Percentiles rank a stretch among this genome's conserved stretches.
Conservation (phyloP, 2,329 filamentous ascomycete genomes). For the Penicillium nordicum region DNA sequence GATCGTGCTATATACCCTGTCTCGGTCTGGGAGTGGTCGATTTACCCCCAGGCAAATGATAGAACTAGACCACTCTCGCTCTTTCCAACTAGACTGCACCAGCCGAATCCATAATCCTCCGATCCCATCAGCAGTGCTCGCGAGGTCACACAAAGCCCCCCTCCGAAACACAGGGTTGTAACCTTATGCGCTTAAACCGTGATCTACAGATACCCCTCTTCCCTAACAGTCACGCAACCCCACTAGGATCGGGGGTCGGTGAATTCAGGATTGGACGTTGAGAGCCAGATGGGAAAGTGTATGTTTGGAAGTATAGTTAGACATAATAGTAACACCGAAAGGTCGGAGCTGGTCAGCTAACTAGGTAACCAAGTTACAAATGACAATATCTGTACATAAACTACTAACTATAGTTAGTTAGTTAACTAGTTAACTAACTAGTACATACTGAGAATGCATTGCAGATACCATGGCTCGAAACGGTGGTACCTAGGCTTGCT, state of each 20-base stretch:
- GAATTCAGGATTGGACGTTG: conserved; percentile 11
- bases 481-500: not conserved
- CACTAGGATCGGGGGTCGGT: not conserved
- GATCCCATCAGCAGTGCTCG: conserved; percentile 13
- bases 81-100: conserved; percentile 18
- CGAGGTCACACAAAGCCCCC: conserved; percentile 14
- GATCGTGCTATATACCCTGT: not conserved
- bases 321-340: not conserved
- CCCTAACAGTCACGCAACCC: conserved; percentile 1
- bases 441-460: not conserved
- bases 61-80: not conserved
- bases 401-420: too few relatives aligned
- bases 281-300: not conserved
- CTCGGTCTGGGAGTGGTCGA: not conserved
- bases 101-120: conserved; percentile 21
- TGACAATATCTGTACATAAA: not conserved
- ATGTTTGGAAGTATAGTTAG: not conserved
- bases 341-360: not conserved
- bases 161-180: conserved; percentile 13
- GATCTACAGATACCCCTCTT: conserved; percentile 6
- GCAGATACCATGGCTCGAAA: not conserved
- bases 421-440: too few relatives aligned
- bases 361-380: not conserved
- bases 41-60: not conserved
- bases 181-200: conserved; percentile 13